Base-by-base conservation (phyloP, 768 basidiomycete genomes). In the Tephrocybe sp. region DNA sequence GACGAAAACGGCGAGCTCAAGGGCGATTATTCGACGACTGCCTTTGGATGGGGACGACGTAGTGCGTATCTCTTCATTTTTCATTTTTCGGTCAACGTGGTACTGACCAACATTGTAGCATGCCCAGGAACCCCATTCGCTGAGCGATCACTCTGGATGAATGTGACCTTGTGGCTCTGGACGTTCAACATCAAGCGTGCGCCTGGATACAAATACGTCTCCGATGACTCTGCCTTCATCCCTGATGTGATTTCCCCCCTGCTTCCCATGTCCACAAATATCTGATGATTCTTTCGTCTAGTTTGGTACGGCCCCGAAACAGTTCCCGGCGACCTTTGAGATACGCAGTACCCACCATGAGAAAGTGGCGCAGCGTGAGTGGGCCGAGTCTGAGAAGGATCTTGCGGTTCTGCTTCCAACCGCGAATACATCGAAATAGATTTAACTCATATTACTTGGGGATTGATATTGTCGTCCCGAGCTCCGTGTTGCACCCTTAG, bases 71-170 rank as follows among this genome's bases (percentile, higher is more conserved):
- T 39, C 9, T 21, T 39, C 35, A n/a, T n/a, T n/a, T n/a, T n/a
- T n/a, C 18, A 7, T 9, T 28, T 16, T 40, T 5, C 11, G 24
- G 16, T 7, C 18, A n/a, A 6, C 19, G 13, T 3, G n/a, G 11
- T 48, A 18, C 21, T 48, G 16, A 41, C 19, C 7, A 3, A 7
- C n/a, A 18, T 39, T 41, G n/a, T 13, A 48, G 47, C 47, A 21
- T 48, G 47, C 39, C 47, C 47, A 19, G 47, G 47, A 15, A 40
- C 47, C 13, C 47, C 47, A 18, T 48, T 48, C 38, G 47, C 47
- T 31, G 47, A 48, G 30, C 47, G 47, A 21, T 48, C 47, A 19
- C 47, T 48, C 1, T 48, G 47, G 47, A 41, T 41, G 28, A 48
- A 48, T 18, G 38, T 48, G 28, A 21, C 38, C 4, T 30, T 48